Evolutionary conservation across 805 yeast genomes (phyloP).

Genomic region (Schwanniomyces vanrijiae): DNA sequence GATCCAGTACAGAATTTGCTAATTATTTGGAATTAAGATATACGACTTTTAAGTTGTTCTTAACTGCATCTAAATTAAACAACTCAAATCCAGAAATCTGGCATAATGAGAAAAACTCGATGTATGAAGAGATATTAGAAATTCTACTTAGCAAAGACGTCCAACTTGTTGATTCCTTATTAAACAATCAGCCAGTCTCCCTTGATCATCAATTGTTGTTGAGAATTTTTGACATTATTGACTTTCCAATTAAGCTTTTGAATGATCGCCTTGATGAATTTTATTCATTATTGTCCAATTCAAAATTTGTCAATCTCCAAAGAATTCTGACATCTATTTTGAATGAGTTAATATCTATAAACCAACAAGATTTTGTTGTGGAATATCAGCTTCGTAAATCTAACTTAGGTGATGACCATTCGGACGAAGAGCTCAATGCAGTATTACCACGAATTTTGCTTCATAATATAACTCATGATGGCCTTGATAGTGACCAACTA

Average conservation of each 20-base stretch:
- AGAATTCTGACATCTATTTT: constrained; percentile 45
- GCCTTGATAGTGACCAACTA: constrained; percentile 15
- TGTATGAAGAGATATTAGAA: constrained; percentile 46
- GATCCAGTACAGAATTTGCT: constrained; percentile 33
- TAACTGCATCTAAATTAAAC: constrained; percentile 20
- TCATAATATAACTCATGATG: constrained; percentile 22
- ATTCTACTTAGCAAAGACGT: constrained; percentile 30
- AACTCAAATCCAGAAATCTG: constrained; percentile 18
- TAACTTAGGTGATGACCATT: constrained; percentile 18
- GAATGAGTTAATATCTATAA: constrained; percentile 36
- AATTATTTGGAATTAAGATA: constrained; percentile 44
- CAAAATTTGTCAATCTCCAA: constrained; percentile 30
- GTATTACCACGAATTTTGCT: constrained; percentile 45
- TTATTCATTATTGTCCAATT: constrained; percentile 25
- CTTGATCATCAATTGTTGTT: constrained; percentile 37
- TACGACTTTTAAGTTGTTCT: constrained; percentile 45
- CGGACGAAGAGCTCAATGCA: constrained; percentile 18
- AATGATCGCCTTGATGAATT: constrained; percentile 33
- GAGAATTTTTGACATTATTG: constrained; percentile 21
- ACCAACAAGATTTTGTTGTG: constrained; percentile 60
- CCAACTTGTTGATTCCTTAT: constrained; percentile 15
- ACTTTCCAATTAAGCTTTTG: constrained; percentile 20
- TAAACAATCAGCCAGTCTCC: constrained; percentile 28
- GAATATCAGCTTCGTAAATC: constrained; percentile 57
- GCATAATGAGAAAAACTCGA: constrained; percentile 34